phyloP scores from a whole-genome alignment of 345 rosid genomes.

The Hypericum perforatum region DNA sequence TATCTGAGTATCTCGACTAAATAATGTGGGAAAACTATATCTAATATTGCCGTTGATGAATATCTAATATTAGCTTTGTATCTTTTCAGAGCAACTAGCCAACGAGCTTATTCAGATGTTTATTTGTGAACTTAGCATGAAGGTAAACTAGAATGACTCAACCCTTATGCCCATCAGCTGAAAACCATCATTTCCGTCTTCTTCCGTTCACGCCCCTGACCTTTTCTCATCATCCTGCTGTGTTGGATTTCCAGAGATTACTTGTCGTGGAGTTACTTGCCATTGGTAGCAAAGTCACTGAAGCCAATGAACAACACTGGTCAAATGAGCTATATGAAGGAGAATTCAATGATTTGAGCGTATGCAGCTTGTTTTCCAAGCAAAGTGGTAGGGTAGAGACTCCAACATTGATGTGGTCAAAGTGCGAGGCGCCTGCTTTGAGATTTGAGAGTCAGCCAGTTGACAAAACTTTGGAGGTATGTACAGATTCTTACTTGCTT shows the following conservation, averaged over 20 bases:
- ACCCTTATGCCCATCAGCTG: not conserved
- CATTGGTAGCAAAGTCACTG: constrained; percentile 35
- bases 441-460: no score
- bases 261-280: constrained; percentile 44
- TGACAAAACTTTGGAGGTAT: no score
- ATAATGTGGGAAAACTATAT: no score
- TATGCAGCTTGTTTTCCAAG: not conserved
- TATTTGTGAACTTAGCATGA: constrained; percentile 52
- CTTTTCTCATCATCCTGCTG: constrained; percentile 9
- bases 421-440: no score
- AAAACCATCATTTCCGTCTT: not conserved
- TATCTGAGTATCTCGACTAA: no score
- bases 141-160: constrained; percentile 30
- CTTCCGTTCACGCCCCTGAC: not conserved
- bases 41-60: not conserved
- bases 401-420: no score
- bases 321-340: constrained; percentile 63
- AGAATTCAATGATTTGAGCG: constrained; percentile 52
- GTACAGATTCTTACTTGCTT: no score
- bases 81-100: constrained; percentile 52
- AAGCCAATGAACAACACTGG: constrained; percentile 35
- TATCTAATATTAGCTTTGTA: constrained; percentile 13
- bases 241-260: constrained; percentile 38
- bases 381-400: no score
- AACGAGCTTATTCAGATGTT: constrained; percentile 77